Evolutionary conservation across 139 green algal species (phyloP).

Genomic region (Asterochloris sp.): DNA sequence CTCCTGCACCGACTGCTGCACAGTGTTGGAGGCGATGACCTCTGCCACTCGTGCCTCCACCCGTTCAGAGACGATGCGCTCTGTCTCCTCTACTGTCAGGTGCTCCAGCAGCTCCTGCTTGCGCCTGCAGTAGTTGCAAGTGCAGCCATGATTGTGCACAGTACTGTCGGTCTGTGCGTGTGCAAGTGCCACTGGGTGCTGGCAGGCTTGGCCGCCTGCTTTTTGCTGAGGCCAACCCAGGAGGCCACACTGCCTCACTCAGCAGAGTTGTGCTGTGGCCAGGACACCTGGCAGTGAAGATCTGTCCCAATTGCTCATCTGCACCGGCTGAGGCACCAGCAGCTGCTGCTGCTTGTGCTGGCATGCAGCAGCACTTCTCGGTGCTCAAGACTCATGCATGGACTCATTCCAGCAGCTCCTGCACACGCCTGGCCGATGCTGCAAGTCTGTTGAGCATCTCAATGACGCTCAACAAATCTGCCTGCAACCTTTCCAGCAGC

Average conservation of each 20-base stretch:
- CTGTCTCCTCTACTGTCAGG: constrained; percentile 46
- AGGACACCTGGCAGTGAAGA: neutral
- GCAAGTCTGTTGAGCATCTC: no score
- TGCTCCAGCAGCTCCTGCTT: constrained; percentile 33
- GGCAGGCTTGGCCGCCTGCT: no score
- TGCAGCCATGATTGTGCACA: neutral
- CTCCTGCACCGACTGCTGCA: constrained; percentile 45
- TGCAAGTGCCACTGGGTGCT: neutral
- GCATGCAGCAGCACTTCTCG: neutral
- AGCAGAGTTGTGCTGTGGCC: neutral
- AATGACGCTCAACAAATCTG: no score
- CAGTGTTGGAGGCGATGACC: constrained; percentile 41
- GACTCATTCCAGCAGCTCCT: no score
- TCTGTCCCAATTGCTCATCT: neutral
- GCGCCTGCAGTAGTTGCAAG: constrained; percentile 11
- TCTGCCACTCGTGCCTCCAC: constrained; percentile 47
- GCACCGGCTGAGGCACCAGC: neutral
- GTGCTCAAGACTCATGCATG: no score
- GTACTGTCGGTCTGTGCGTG: neutral
- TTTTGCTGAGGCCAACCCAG: neutral
- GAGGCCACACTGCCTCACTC: neutral
- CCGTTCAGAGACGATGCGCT: constrained; percentile 19
- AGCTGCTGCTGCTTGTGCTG: neutral
- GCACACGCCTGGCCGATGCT: no score
- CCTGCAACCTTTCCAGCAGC: no score